A percentile compares a stretch with the other conserved stretches of the same genome.
These are phyloP conservation scores for Schoenoplectus tabernaemontani DNA, from an alignment of 202 grass and related monocot species.

Conservation along the genomic window DNA sequence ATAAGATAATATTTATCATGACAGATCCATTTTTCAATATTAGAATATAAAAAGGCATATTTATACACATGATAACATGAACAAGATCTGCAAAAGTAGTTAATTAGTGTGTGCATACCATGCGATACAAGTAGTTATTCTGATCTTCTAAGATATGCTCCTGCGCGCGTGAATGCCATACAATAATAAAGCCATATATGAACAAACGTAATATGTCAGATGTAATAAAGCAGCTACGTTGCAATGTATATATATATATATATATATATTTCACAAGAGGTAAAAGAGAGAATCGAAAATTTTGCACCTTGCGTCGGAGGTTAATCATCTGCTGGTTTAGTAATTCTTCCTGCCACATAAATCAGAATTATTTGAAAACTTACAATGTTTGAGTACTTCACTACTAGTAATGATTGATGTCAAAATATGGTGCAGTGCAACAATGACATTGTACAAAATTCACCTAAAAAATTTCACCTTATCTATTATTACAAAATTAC, in stretches of 20 bases:
- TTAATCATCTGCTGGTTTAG: conserved; percentile 55
- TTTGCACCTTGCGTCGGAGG: conserved; percentile 47
- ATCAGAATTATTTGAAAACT: neutral
- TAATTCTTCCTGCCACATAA: conserved; percentile 46
- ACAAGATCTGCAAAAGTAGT: no score
- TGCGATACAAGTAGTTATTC: conserved; percentile 39
- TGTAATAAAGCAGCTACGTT: neutral
- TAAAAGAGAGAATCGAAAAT: no score
- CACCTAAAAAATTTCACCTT: no score
- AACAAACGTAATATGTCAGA: neutral
- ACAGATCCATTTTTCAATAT: no score
- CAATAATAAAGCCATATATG: neutral
- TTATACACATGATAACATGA: no score
- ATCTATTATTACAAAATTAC: no score
- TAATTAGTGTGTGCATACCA: no score
- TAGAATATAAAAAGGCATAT: no score
- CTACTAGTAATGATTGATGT: neutral
- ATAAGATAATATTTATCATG: no score
- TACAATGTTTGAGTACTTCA: neutral
- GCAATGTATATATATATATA: neutral
- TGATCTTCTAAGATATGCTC: conserved; percentile 45
- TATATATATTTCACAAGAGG: no score
- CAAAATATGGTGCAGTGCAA: neutral
- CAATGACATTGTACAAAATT: neutral
- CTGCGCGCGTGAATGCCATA: conserved; percentile 19